Evolutionary conservation across 495 filamentous ascomycete genomes (phyloP).

Genomic region (Penicillium salamii): DNA sequence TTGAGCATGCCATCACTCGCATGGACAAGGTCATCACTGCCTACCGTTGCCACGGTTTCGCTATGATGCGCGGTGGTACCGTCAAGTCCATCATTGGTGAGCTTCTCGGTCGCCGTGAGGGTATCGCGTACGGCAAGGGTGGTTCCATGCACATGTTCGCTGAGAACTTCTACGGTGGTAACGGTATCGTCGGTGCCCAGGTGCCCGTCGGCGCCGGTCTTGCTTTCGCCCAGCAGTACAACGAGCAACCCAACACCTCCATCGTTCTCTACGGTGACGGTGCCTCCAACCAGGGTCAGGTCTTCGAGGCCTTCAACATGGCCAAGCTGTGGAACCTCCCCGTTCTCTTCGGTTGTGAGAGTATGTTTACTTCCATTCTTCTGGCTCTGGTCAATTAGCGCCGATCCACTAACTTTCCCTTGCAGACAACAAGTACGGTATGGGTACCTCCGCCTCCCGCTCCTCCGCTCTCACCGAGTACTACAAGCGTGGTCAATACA

Average conservation of each 20-base stretch:
- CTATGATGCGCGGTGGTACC: slow-evolving; percentile 90
- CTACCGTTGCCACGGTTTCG: slow-evolving; percentile 98
- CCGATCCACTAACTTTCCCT: slow-evolving; percentile 12
- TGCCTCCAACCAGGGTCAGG: slow-evolving; percentile 97
- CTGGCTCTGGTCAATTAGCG: not conserved
- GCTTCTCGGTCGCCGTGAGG: slow-evolving; percentile 88
- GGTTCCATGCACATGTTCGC: slow-evolving; percentile 99
- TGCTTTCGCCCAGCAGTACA: slow-evolving; percentile 96
- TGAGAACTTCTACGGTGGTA: slow-evolving; percentile 96
- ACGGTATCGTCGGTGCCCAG: slow-evolving; percentile 98
- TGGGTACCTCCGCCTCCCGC: slow-evolving; percentile 95
- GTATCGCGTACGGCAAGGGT: slow-evolving; percentile 98
- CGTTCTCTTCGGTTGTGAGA: slow-evolving; percentile 95
- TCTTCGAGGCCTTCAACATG: slow-evolving; percentile 99
- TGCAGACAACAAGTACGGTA: slow-evolving; percentile 99
- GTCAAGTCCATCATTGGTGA: slow-evolving; percentile 95
- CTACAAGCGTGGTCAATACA: slow-evolving; percentile 99
- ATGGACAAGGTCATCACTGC: slow-evolving; percentile 93
- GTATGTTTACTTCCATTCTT: slow-evolving; percentile 51
- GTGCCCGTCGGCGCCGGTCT: slow-evolving; percentile 96
- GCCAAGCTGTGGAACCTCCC: slow-evolving; percentile 98
- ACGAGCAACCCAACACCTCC: slow-evolving; percentile 75
- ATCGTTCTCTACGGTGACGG: slow-evolving; percentile 95
- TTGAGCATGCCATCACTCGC: slow-evolving; percentile 91
- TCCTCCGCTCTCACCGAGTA: slow-evolving; percentile 96